These are phyloP conservation scores for Angomonas desouzai DNA, from an alignment of 208 protist species.

Conservation along the genomic window DNA sequence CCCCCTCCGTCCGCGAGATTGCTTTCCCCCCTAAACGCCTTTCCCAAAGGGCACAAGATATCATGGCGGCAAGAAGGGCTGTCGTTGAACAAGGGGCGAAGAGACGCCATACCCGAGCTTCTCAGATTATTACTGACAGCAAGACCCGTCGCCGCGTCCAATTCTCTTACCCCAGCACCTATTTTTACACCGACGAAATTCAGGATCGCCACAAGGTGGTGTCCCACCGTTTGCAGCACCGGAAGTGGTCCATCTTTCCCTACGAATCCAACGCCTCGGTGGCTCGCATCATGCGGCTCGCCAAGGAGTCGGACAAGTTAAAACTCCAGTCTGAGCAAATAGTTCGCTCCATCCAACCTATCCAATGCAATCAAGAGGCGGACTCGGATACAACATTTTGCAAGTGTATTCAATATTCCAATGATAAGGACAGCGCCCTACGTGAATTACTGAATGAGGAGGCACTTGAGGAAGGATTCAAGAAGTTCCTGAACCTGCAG, in stretches of 20 bases:
- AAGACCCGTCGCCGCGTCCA: slow-evolving; percentile 1
- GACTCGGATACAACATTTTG: slow-evolving; percentile 19
- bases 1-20: slow-evolving; percentile 30
- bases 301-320: slow-evolving; percentile 10
- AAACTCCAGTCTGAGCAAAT: slow-evolving; percentile 27
- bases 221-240: slow-evolving; percentile 9
- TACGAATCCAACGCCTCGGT: slow-evolving; percentile 28
- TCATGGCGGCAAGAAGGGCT: slow-evolving; percentile 35
- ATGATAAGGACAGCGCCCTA: slow-evolving; percentile 18
- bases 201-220: slow-evolving; percentile 18
- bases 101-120: slow-evolving; percentile 25
- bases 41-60: slow-evolving; percentile 61
- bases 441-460: slow-evolving; percentile 26
- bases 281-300: slow-evolving; percentile 14
- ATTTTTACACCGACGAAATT: slow-evolving; percentile 24
- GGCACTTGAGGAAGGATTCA: slow-evolving; percentile 37
- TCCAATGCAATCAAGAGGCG: slow-evolving; percentile 23
- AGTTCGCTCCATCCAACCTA: slow-evolving; percentile 40
- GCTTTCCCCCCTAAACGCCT: slow-evolving; percentile 45
- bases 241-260: slow-evolving; percentile 28
- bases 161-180: background rate
- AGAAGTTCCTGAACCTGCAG: slow-evolving; percentile 60
- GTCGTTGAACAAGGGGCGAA: slow-evolving; percentile 35
- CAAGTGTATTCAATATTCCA: slow-evolving; percentile 36
- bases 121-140: slow-evolving; percentile 17